Conservation (phyloP, 306 rosid genomes). For the Sicyos baderoa region DNA sequence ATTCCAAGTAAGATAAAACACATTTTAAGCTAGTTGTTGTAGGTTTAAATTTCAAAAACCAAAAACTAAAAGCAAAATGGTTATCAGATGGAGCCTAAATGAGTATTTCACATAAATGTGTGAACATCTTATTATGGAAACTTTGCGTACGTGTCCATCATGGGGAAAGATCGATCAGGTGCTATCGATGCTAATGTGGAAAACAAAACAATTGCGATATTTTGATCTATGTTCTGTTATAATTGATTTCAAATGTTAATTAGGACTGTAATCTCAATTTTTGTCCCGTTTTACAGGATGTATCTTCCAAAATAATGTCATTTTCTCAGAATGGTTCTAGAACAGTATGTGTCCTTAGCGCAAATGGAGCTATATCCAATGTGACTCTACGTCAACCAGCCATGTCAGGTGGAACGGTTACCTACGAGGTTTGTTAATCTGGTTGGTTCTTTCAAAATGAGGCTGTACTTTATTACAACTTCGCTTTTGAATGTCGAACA, state of each 20-base stretch:
- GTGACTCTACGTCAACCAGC: constrained; percentile 65
- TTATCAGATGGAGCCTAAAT: no score
- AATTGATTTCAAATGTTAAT: neutral
- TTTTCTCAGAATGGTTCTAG: constrained; percentile 48
- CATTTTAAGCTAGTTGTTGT: no score
- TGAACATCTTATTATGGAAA: constrained; percentile 2
- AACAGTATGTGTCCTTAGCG: constrained; percentile 50
- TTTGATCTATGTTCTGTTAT: neutral
- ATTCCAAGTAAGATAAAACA: no score
- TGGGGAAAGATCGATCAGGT: neutral
- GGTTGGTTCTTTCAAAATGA: neutral
- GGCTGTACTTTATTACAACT: neutral
- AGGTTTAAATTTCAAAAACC: no score
- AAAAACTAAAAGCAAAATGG: no score
- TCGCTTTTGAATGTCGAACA: neutral
- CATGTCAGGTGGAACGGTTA: constrained; percentile 61
- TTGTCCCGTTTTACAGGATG: constrained; percentile 39
- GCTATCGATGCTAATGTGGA: neutral
- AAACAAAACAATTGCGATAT: neutral
- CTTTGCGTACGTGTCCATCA: neutral
- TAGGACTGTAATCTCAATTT: neutral
- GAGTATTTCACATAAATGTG: neutral
- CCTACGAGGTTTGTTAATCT: constrained; percentile 54
- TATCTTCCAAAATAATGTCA: constrained; percentile 42
- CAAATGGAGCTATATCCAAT: constrained; percentile 64